Conservation (phyloP, 176 grass and related monocot species). For the Leersia perrieri region DNA sequence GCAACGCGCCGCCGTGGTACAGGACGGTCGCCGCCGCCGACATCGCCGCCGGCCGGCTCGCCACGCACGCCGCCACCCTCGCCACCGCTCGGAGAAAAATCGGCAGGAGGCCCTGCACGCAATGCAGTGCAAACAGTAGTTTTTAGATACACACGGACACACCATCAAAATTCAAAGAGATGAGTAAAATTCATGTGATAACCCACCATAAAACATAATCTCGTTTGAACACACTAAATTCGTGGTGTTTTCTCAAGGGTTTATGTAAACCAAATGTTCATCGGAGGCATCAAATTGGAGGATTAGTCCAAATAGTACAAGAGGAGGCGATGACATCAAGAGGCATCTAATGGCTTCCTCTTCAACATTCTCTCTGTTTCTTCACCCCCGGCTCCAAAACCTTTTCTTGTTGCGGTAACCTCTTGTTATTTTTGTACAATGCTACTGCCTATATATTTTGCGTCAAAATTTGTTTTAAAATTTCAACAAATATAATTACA, state of each 20-base stretch:
- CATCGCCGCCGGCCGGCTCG: slow-evolving; percentile 26
- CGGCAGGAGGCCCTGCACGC: slow-evolving; percentile 37
- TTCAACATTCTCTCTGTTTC: not conserved
- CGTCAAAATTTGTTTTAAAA: too few species aligned
- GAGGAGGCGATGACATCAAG: slow-evolving; percentile 30
- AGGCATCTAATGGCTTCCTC: slow-evolving; percentile 29
- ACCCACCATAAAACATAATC: not conserved
- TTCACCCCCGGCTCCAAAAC: not conserved
- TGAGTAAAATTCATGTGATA: too few species aligned
- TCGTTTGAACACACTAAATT: not conserved
- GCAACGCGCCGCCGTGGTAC: slow-evolving; percentile 66
- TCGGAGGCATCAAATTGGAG: slow-evolving; percentile 15
- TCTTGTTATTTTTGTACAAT: too few species aligned
- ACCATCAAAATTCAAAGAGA: not conserved
- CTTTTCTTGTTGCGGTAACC: too few species aligned
- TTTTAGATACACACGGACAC: not conserved
- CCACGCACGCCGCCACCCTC: slow-evolving; percentile 52
- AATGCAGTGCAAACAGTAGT: too few species aligned
- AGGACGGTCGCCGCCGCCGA: slow-evolving; percentile 61
- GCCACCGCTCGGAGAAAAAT: slow-evolving; percentile 48
- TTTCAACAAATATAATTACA: too few species aligned
- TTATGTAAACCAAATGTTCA: not conserved
- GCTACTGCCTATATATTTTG: too few species aligned
- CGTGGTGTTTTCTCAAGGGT: not conserved
- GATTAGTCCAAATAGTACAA: not conserved